Evolutionary conservation across 371 early-diverging fungal species (phyloP), one percentile per base, ranked within the genome.

Genomic region (Batkoa obscura): DNA sequence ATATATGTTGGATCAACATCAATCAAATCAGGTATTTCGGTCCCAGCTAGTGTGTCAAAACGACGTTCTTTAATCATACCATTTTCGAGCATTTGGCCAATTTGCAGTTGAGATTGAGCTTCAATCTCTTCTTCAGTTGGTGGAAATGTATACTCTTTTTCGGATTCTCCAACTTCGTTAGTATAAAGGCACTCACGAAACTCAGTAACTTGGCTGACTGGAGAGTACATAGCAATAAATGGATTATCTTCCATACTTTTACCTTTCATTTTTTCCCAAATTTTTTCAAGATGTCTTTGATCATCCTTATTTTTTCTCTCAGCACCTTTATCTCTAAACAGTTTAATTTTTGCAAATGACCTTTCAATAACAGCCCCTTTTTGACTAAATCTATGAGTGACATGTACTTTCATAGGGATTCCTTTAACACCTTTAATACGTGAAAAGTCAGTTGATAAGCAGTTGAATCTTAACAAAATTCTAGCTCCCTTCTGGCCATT

Each of bases 341-440:
- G 58, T 60, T 84, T 83, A 46, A 85, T 71, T 57, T 79, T 77
- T 13, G 79, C 75, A 52, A 68, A 85, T 41, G 76, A 68, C 35
- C 67, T 61, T 62, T 85, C 84, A 38, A 67, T 55, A 31, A 43
- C 36, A 33, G 23, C 30, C 33, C 13, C 31, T 31, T 41, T 32
- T 5, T 43, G 38, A 43, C 54, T 50, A 2, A 49, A 54, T 32
- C 43, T 45, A 4, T 60, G 43, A 6, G 71, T 78, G 56, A 78
- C 66, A 51, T 76, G 74, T 30, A 79, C 68, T 3, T 86, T 73
- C 55, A 87, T 67, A 10, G 85, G 83, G 38, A 86, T 84, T 0
- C 88, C 88, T 61, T 86, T 87, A 59, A 87, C 84, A 8, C 88
- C 88, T 61, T 87, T 86, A 64, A 85, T 81, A 12, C 83, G 66